These are phyloP conservation scores for Metarhizium humberi DNA, from an alignment of 2,329 filamentous ascomycete genomes.

Conservation along the genomic window DNA sequence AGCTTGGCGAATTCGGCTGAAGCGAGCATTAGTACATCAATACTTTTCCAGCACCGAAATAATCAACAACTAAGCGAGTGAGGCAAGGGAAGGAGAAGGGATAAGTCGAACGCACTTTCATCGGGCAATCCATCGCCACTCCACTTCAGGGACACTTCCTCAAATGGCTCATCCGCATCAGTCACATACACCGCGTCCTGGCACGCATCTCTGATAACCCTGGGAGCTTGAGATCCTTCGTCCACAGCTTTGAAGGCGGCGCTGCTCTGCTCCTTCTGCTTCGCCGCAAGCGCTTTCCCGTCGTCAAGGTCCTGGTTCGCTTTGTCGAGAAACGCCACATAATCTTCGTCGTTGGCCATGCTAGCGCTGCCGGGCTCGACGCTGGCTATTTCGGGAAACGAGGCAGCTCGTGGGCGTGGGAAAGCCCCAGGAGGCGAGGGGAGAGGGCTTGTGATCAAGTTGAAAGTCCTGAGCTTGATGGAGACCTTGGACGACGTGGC, in stretches of 20 bases:
- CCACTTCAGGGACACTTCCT: constrained; percentile 61
- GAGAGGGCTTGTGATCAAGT: neutral
- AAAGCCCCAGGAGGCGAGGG: neutral
- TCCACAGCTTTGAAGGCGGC: constrained; percentile 43
- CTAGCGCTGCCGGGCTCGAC: constrained; percentile 10
- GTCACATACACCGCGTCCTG: constrained; percentile 60
- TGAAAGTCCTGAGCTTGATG: neutral
- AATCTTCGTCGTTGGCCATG: constrained; percentile 74
- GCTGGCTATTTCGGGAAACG: constrained; percentile 5
- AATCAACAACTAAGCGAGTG: neutral
- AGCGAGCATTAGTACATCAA: neutral
- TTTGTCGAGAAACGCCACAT: constrained; percentile 78
- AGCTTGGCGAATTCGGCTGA: constrained; percentile 62
- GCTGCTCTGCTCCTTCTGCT: constrained; percentile 11
- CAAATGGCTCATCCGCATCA: constrained; percentile 81
- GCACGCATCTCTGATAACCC: constrained; percentile 38
- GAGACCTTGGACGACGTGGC: neutral
- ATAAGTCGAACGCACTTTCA: constrained; percentile 40
- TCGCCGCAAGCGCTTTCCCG: constrained; percentile 9
- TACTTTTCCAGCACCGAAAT: neutral
- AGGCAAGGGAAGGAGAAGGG: neutral
- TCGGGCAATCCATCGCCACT: constrained; percentile 44
- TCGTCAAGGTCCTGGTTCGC: constrained; percentile 70
- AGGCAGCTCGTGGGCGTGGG: constrained; percentile 6
- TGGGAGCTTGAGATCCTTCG: constrained; percentile 49